Evolutionary conservation across 2,329 filamentous ascomycete species (phyloP).

Genomic region (Xenoacremonium recifei): DNA sequence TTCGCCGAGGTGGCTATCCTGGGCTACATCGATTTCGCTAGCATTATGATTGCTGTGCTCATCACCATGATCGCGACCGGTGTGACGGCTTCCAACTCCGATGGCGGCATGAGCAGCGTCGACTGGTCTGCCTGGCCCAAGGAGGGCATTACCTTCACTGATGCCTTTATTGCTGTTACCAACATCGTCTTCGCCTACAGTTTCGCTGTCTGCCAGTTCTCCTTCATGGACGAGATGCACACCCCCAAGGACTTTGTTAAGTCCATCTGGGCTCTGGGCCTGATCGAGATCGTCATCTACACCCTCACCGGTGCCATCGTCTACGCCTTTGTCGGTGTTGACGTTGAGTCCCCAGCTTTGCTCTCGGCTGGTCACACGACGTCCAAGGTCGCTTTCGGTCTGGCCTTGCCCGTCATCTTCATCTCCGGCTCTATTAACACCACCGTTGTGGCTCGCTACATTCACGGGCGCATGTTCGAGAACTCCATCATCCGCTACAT

Average conservation of each 20-base stretch:
- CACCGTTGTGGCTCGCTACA: conserved; percentile 44
- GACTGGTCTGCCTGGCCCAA: conserved; percentile 47
- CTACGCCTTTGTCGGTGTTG: conserved; percentile 65
- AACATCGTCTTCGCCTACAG: conserved; percentile 74
- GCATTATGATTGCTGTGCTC: conserved; percentile 61
- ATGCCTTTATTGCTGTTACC: conserved; percentile 59
- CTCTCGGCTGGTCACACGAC: conserved; percentile 59
- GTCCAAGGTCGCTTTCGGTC: conserved; percentile 66
- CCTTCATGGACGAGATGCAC: conserved; percentile 55
- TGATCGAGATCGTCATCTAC: conserved; percentile 64
- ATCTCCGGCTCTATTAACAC: conserved; percentile 71
- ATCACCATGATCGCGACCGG: conserved; percentile 67
- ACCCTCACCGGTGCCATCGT: conserved; percentile 64
- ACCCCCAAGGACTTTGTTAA: conserved; percentile 46
- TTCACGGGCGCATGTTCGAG: conserved; percentile 45
- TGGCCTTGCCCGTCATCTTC: conserved; percentile 71
- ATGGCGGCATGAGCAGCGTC: conserved; percentile 31
- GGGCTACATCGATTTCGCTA: conserved; percentile 57
- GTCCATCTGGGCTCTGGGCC: conserved; percentile 61
- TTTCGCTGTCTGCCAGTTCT: conserved; percentile 51
- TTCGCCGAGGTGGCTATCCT: conserved; percentile 49
- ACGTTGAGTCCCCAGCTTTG: conserved; percentile 65
- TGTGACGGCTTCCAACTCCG: conserved; percentile 34
- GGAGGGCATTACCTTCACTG: conserved; percentile 45
- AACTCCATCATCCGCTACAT: conserved; percentile 43